Base-by-base conservation (phyloP, 2,329 filamentous ascomycete genomes). In the Anisogramma anomala region DNA sequence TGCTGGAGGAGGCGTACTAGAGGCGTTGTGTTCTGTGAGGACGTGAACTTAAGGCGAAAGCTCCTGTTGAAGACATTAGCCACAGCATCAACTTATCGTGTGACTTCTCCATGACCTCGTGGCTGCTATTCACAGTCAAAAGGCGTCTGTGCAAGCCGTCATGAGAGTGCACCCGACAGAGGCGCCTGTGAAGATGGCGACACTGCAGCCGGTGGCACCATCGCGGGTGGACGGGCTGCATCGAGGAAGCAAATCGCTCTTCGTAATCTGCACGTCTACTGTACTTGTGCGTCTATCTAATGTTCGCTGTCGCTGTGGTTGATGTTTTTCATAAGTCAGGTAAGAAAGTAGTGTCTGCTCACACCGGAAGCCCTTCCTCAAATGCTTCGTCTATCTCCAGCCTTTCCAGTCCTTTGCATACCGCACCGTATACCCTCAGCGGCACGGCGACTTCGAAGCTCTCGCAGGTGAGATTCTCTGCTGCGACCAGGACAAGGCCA, bases 401-500 rank as follows among this genome's bases (percentile, higher is more conserved):
- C 46, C 64, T 65, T 56, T 77, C 74, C 43, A 77, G 55, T 6
- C 72, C 72, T 39, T 65, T 71, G 44, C 71, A 70, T 26, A 74
- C 67, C 14, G 74, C 73, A 30, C 77, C 77, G 54, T 93, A 94
- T 8, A 95, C 83, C 37, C 78, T 76, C 49, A 95, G 65, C 19
- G 87, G 87, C 33, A 94, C 85, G 25, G 79, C 77, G 33, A 94
- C 83, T 60, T 94, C 87, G 60, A 94, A 94, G 53, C 84, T 93
- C 65, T 94, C 87, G 52, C 85, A 89, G 7, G 79, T 72, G 38
- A 94, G 54, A 48, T 78, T 77, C 63, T 94, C 84, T 37, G 82
- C 75, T 0, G 84, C 84, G 13, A 86, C 84, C 38, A 88, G 67
- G 11, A 91, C 73, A 18, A 74, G 60, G 1, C 79, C 74, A 2